Percentiles rank a stretch among this genome's conserved stretches.
phyloP scores from a whole-genome alignment of 2,329 filamentous ascomycete species.

The Curvularia lunata region DNA sequence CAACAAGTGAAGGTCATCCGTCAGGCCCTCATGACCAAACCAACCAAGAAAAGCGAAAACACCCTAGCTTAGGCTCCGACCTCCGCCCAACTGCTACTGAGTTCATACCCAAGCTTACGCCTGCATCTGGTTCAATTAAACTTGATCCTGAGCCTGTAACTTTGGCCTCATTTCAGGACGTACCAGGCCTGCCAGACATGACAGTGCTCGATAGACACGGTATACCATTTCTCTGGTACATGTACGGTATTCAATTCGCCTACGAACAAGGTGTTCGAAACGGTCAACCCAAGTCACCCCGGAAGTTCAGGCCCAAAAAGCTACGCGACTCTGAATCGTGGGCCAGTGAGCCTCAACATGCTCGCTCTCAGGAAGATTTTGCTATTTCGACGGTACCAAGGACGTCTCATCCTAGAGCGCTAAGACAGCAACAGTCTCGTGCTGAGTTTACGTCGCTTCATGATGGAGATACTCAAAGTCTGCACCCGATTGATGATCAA shows the following conservation, averaged over 20 bases:
- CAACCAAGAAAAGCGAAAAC: slow-evolving; percentile 21
- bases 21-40: slow-evolving; percentile 8
- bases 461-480: neutral
- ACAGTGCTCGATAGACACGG: slow-evolving; percentile 33
- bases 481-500: neutral
- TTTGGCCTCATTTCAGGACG: neutral
- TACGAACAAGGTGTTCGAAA: slow-evolving; percentile 22
- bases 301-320: slow-evolving; percentile 26
- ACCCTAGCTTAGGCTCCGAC: slow-evolving; percentile 28
- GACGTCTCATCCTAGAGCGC: slow-evolving; percentile 1
- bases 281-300: slow-evolving; percentile 28
- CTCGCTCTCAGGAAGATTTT: neutral
- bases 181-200: slow-evolving; percentile 21
- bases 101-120: slow-evolving; percentile 32
- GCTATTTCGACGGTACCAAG: neutral
- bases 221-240: slow-evolving; percentile 39
- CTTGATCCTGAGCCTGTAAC: neutral
- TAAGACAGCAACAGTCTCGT: slow-evolving; percentile 10
- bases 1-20: slow-evolving; percentile 16
- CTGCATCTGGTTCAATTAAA: neutral
- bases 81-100: slow-evolving; percentile 42
- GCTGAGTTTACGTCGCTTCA: slow-evolving; percentile 7
- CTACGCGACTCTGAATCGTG: slow-evolving; percentile 3
- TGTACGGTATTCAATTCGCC: slow-evolving; percentile 36
- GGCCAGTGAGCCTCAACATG: neutral